Evolutionary conservation across 208 protist species (phyloP).

Genomic region (Naegleria lovaniensis): DNA sequence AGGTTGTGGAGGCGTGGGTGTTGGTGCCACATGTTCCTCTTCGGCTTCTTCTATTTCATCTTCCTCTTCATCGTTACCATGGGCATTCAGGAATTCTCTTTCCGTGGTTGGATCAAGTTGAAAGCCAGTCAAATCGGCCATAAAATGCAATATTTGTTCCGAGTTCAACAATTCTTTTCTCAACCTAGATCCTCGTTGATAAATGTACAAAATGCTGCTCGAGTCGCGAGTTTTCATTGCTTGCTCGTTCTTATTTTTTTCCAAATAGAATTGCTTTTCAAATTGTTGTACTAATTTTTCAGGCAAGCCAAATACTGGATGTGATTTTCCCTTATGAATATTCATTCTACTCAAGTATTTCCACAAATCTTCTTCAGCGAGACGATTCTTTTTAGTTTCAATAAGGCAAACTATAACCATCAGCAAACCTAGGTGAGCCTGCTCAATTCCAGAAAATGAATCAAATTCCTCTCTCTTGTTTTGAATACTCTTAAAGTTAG

Average conservation of each 20-base stretch:
- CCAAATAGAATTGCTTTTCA: constrained; percentile 13
- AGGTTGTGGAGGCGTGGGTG: neutral
- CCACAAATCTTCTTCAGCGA: neutral
- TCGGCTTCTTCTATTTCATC: neutral
- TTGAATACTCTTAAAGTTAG: neutral
- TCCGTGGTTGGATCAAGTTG: neutral
- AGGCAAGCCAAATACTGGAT: neutral
- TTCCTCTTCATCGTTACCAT: neutral
- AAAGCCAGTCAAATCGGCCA: neutral
- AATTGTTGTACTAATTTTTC: neutral
- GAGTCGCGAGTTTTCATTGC: neutral
- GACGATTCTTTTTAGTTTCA: neutral
- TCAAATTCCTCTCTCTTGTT: neutral
- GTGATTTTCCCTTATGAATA: neutral
- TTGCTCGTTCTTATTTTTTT: neutral
- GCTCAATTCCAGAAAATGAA: neutral
- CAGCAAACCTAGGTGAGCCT: neutral
- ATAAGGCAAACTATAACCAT: neutral
- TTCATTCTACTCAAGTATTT: neutral
- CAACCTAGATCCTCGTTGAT: neutral
- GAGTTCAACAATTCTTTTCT: neutral
- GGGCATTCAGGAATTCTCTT: neutral
- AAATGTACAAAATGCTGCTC: neutral
- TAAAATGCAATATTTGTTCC: neutral
- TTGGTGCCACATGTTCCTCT: neutral